phyloP scores from a whole-genome alignment of 495 filamentous ascomycete genomes.

The Cercophora newfieldiana region DNA sequence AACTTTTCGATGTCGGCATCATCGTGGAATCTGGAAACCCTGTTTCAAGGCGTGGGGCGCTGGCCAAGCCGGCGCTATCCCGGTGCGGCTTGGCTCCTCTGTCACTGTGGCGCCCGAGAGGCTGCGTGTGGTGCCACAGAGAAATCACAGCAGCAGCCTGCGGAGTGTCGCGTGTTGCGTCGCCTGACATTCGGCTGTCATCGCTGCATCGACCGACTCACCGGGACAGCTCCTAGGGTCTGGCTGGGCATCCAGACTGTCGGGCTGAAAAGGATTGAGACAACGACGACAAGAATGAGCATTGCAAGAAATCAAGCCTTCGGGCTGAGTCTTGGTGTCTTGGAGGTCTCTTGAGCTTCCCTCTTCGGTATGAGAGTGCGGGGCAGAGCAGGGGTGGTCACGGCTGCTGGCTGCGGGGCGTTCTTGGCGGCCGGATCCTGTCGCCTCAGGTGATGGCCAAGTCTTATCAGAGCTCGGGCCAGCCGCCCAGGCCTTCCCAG shows the following conservation, averaged over 20 bases:
- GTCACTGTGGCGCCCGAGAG: slow-evolving; percentile 13
- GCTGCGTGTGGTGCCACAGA: neutral
- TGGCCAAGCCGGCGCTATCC: slow-evolving; percentile 34
- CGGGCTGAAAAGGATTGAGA: neutral
- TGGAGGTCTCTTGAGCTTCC: neutral
- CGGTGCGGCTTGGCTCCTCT: slow-evolving; percentile 26
- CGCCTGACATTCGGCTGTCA: neutral
- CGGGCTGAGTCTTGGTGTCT: neutral
- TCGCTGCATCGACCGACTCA: slow-evolving; percentile 2
- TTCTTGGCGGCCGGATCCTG: slow-evolving; percentile 13
- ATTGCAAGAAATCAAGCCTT: neutral
- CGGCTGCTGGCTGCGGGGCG: neutral
- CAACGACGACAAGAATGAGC: too few relatives aligned
- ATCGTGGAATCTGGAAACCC: neutral
- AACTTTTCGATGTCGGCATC: neutral
- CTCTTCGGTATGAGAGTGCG: neutral
- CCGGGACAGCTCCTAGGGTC: neutral
- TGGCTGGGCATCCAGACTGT: neutral
- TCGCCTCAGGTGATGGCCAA: neutral
- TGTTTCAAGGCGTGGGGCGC: neutral
- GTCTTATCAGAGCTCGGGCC: slow-evolving; percentile 9
- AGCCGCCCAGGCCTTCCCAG: neutral
- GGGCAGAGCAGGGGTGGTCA: neutral
- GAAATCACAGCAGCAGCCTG: neutral
- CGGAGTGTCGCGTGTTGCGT: neutral